Evolutionary conservation across 495 filamentous ascomycete species (phyloP).

Genomic region (Neurospora tetraspora): DNA sequence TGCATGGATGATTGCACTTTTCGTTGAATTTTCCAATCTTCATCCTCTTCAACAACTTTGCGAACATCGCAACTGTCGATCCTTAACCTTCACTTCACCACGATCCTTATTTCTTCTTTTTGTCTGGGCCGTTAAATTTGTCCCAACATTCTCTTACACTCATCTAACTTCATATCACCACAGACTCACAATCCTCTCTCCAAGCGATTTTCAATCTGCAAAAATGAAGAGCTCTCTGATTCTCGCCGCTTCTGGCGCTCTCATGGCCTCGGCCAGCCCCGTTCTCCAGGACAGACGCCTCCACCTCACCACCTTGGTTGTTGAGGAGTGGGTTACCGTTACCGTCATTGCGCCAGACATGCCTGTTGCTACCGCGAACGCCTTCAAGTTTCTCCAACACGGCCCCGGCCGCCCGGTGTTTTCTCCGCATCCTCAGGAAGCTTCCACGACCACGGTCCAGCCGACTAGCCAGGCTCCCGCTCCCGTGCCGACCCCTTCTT

Average conservation of each 20-base stretch:
- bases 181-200: neutral
- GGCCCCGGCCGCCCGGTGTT: conserved; percentile 5
- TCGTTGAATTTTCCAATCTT: neutral
- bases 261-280: conserved; percentile 51
- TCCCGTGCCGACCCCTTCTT: neutral
- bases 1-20: neutral
- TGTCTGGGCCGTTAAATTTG: neutral
- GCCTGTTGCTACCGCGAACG: conserved; percentile 11
- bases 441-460: conserved; percentile 6
- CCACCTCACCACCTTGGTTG: conserved; percentile 43
- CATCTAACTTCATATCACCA: conserved; percentile 4
- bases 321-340: conserved; percentile 49
- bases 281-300: conserved; percentile 49
- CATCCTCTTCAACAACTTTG: neutral
- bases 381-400: neutral
- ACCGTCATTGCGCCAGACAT: conserved; percentile 44
- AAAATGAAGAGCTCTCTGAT: conserved; percentile 64
- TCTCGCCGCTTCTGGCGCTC: conserved; percentile 50
- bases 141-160: conserved; percentile 6
- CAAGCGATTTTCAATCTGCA: neutral
- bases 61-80: neutral
- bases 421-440: conserved; percentile 1
- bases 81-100: neutral
- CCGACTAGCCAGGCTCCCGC: conserved; percentile 5
- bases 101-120: conserved; percentile 1